Conservation (phyloP, 2,329 filamentous ascomycete species). For the Hymenoscyphus fraxineus region DNA sequence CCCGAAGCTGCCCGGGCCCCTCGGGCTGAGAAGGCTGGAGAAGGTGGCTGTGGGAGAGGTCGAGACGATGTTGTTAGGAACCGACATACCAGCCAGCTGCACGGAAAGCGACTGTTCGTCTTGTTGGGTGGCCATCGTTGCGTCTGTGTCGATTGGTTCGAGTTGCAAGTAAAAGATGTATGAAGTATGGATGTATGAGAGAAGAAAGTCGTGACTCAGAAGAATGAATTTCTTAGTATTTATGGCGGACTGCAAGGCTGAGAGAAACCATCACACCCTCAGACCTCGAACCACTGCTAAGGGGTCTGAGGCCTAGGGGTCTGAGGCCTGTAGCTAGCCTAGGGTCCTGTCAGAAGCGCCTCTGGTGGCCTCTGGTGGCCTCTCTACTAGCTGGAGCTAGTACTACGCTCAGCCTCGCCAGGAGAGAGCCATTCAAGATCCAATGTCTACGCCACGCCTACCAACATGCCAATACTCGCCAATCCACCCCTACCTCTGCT, state of each 20-base stretch:
- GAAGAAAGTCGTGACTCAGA: constrained; percentile 10
- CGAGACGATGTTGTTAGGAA: constrained; percentile 63
- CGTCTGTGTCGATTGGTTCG: neutral
- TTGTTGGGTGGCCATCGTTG: constrained; percentile 35
- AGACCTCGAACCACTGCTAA: too few species aligned
- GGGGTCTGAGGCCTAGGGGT: too few species aligned
- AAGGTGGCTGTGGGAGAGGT: constrained; percentile 73
- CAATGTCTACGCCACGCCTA: neutral
- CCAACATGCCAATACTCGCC: neutral
- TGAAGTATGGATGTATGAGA: constrained; percentile 1
- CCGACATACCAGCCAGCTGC: constrained; percentile 37
- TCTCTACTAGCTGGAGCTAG: too few species aligned
- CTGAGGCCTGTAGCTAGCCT: too few species aligned
- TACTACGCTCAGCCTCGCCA: constrained; percentile 11
- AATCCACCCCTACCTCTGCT: neutral
- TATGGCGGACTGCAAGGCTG: constrained; percentile 13
- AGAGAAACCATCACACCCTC: neutral
- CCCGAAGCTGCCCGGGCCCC: constrained; percentile 46
- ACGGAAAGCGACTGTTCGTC: constrained; percentile 45
- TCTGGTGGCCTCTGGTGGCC: too few species aligned
- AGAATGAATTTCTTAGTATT: constrained; percentile 1
- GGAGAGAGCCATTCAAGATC: neutral
- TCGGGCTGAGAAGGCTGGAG: constrained; percentile 60
- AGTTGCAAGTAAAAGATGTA: neutral
- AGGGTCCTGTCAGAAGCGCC: neutral